phyloP scores from a whole-genome alignment of 768 basidiomycete species.

The Chiua virens region DNA sequence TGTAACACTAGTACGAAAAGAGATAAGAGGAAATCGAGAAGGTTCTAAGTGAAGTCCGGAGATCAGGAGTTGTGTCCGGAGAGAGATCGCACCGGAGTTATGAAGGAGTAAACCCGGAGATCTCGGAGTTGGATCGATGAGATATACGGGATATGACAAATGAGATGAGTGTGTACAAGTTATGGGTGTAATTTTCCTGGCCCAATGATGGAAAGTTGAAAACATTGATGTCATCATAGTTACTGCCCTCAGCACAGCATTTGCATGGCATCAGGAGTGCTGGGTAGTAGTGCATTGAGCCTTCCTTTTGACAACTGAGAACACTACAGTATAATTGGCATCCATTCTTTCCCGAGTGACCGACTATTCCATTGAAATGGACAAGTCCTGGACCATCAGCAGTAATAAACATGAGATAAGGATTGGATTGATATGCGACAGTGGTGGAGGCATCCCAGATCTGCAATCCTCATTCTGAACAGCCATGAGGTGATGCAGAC shows the following conservation, averaged over 20 bases:
- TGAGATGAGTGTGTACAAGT: too few species aligned
- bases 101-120: too few species aligned
- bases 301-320: slow-evolving; percentile 28
- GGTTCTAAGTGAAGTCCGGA: too few species aligned
- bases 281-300: slow-evolving; percentile 34
- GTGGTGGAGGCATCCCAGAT: neutral
- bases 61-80: too few species aligned
- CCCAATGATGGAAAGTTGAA: slow-evolving; percentile 10
- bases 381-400: slow-evolving; percentile 32
- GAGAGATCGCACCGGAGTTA: too few species aligned
- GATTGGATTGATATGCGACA: rapidly evolving
- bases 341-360: slow-evolving; percentile 33
- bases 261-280: slow-evolving; percentile 29
- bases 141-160: too few species aligned
- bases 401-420: slow-evolving; percentile 6
- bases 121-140: too few species aligned
- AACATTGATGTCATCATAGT: slow-evolving; percentile 32
- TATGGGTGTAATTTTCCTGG: neutral
- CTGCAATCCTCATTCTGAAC: neutral
- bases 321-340: slow-evolving; percentile 36
- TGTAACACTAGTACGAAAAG: too few species aligned
- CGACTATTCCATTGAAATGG: slow-evolving; percentile 34
- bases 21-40: too few species aligned
- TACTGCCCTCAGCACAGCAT: slow-evolving; percentile 22
- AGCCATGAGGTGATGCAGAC: neutral